Evolutionary conservation across 495 filamentous ascomycete species (phyloP).

Genomic region (Aspergillus haitiensis): DNA sequence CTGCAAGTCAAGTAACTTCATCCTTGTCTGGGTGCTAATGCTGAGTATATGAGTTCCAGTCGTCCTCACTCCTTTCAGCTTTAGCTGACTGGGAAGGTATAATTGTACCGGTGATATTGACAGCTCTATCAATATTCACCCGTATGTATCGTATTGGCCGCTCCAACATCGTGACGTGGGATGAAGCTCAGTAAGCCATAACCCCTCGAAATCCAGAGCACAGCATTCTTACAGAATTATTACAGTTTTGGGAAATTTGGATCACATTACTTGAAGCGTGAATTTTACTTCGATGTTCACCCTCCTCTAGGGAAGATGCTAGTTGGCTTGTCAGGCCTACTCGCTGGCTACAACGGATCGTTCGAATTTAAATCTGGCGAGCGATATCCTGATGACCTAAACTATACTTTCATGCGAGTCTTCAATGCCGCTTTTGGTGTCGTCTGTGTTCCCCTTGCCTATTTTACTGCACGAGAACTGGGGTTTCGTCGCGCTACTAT

Average conservation of each 20-base stretch:
- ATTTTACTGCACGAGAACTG: conserved; percentile 88
- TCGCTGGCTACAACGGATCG: conserved; percentile 97
- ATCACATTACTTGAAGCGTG: conserved; percentile 96
- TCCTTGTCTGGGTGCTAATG: conserved; percentile 10
- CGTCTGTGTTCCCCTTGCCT: conserved; percentile 88
- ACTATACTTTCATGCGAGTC: conserved; percentile 97
- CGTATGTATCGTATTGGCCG: conserved; percentile 93
- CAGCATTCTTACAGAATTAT: conserved; percentile 26
- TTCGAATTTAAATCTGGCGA: conserved; percentile 99
- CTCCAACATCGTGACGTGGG: conserved; percentile 97
- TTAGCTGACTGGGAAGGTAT: conserved; percentile 83
- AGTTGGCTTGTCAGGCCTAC: conserved; percentile 90
- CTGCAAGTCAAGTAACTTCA: not conserved
- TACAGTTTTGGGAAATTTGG: conserved; percentile 96
- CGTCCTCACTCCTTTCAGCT: conserved; percentile 53
- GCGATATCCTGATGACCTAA: conserved; percentile 85
- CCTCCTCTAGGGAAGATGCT: conserved; percentile 98
- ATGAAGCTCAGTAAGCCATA: conserved; percentile 84
- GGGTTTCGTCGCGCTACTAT: conserved; percentile 82
- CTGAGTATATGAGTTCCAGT: conserved; percentile 21
- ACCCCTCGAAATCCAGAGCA: conserved; percentile 18
- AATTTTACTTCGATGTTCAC: conserved; percentile 99
- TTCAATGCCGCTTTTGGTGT: conserved; percentile 97
- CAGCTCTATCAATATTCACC: conserved; percentile 86
- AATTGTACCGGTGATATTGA: conserved; percentile 86